Evolutionary conservation across 2,329 filamentous ascomycete genomes (phyloP).

Genomic region (Beauveria medogensis): DNA sequence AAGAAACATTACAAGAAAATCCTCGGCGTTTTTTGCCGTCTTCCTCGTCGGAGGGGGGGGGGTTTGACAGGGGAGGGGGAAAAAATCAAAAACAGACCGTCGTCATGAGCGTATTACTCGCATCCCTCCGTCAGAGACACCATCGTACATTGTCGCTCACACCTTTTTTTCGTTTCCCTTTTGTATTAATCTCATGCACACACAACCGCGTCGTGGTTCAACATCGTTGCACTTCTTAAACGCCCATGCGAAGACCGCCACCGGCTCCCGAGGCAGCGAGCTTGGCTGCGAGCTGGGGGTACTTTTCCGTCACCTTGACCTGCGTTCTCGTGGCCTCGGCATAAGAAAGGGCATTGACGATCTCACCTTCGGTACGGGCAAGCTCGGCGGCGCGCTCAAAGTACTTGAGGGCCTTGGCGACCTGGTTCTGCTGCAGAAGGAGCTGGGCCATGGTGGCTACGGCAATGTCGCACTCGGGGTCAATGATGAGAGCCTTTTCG

Average conservation of each 20-base stretch:
- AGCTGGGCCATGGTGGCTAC: conserved; percentile 98
- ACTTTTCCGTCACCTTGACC: conserved; percentile 83
- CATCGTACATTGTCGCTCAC: conserved; percentile 1
- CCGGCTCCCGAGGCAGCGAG: conserved; percentile 34
- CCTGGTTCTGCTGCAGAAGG: conserved; percentile 94
- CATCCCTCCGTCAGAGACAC: background rate
- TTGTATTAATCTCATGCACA: background rate
- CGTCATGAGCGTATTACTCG: background rate
- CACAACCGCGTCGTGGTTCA: background rate
- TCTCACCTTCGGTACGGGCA: conserved; percentile 87
- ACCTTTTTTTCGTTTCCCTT: background rate
- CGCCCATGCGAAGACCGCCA: conserved; percentile 29
- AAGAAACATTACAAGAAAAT: conserved; percentile 6
- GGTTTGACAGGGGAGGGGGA: background rate
- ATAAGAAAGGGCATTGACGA: conserved; percentile 92
- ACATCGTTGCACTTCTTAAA: background rate
- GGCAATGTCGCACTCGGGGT: conserved; percentile 97
- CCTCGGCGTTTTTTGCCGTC: background rate
- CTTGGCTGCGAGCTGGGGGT: conserved; percentile 69
- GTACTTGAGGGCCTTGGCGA: conserved; percentile 88
- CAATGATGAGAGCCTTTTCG: conserved; percentile 94
- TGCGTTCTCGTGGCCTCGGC: conserved; percentile 95
- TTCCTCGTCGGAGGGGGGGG: background rate
- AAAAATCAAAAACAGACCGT: background rate
- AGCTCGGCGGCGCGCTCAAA: conserved; percentile 95